Conservation (phyloP, 805 yeast genomes). For the Sugiyamaella boreocaroliniensis region DNA sequence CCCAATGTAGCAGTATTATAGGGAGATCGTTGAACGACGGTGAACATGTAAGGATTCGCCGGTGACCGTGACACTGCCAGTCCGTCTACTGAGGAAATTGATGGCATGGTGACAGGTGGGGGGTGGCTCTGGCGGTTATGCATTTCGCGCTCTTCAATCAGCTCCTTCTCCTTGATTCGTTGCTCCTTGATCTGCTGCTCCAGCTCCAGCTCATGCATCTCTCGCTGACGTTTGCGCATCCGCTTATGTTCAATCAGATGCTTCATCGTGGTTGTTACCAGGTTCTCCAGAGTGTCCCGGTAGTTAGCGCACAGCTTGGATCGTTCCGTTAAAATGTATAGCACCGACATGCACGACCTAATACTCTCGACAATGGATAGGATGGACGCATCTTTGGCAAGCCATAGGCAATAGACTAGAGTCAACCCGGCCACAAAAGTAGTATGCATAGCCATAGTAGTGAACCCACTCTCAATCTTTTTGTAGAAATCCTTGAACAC, state of each 20-base stretch:
- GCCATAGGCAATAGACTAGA: constrained; percentile 58
- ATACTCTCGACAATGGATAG: constrained; percentile 47
- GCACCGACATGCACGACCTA: constrained; percentile 56
- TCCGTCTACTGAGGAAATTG: background rate
- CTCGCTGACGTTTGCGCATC: constrained; percentile 5
- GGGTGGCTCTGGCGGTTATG: background rate
- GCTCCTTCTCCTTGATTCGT: constrained; percentile 1
- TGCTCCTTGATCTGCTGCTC: constrained; percentile 2
- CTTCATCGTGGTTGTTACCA: constrained; percentile 58
- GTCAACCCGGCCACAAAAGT: constrained; percentile 67
- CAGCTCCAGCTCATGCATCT: constrained; percentile 1
- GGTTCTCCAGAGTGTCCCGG: constrained; percentile 61
- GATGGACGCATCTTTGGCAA: constrained; percentile 44
- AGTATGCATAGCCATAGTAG: constrained; percentile 60
- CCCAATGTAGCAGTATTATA: background rate
- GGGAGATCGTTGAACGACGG: background rate
- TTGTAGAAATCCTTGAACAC: constrained; percentile 57
- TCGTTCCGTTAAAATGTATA: constrained; percentile 61
- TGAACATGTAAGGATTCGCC: background rate
- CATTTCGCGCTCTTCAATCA: background rate
- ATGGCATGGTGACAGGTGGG: background rate
- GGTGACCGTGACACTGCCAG: background rate
- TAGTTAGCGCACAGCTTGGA: constrained; percentile 55
- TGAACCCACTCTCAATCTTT: constrained; percentile 54
- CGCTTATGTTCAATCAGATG: constrained; percentile 45